These are phyloP conservation scores for Lactarius trivialis DNA, from an alignment of 768 basidiomycete species.

Conservation along the genomic window DNA sequence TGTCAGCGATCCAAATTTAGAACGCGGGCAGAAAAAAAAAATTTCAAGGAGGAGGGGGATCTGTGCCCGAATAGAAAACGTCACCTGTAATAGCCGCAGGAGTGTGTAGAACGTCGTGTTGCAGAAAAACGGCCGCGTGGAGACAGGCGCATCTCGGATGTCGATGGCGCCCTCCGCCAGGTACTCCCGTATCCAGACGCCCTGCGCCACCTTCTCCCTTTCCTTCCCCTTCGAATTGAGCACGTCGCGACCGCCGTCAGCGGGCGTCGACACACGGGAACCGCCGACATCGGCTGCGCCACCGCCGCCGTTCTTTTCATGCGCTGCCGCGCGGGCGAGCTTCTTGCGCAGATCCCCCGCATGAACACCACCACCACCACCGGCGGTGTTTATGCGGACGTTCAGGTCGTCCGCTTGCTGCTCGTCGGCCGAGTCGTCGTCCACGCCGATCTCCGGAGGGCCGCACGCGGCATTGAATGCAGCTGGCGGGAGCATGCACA, in stretches of 20 bases:
- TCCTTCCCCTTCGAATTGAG: conserved; percentile 13
- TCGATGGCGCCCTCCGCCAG: conserved; percentile 18
- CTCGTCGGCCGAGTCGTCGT: conserved; percentile 29
- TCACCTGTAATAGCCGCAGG: conserved; percentile 79
- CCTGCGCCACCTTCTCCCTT: conserved; percentile 1
- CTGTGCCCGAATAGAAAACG: conserved; percentile 27
- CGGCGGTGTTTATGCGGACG: conserved; percentile 5
- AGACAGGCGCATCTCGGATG: conserved; percentile 26
- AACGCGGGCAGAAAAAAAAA: not conserved
- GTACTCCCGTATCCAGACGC: conserved; percentile 19
- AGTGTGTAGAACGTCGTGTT: conserved; percentile 93
- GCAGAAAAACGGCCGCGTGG: conserved; percentile 66
- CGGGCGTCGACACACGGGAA: conserved; percentile 18
- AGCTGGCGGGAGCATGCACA: conserved; percentile 63
- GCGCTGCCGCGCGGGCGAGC: conserved; percentile 68
- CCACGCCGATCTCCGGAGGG: conserved; percentile 44
- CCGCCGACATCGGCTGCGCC: conserved; percentile 16
- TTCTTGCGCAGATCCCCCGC: conserved; percentile 54
- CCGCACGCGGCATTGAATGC: conserved; percentile 62
- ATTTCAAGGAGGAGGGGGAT: not conserved
- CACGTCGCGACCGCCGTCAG: conserved; percentile 10
- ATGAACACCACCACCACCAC: conserved; percentile 26
- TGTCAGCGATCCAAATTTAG: not conserved
- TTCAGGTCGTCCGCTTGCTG: conserved; percentile 6
- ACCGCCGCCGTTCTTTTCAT: conserved; percentile 37